Base-by-base conservation (phyloP, 2,329 filamentous ascomycete species). In the Microsporum audouinii region DNA sequence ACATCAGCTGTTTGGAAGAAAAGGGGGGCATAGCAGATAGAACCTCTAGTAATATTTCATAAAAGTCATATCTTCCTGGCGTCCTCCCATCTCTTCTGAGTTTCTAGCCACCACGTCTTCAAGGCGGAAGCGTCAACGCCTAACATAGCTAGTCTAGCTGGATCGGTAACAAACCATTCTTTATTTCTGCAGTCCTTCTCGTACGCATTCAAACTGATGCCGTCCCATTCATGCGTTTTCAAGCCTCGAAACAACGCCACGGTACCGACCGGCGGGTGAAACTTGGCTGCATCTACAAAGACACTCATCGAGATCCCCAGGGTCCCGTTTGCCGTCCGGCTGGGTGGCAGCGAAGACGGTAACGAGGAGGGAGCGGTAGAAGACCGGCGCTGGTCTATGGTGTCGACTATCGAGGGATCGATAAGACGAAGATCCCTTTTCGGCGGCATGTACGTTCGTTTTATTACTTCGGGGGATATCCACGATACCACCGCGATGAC, bases 341-440 rank as follows among this genome's bases (percentile, higher is more conserved):
- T 49, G 8, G 39, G 41, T 10, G n/a, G 39, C 17, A 29, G 10
- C 23, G 57, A 49, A 33, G 41, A 49, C 3, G 34, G 51, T 34
- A 56, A 36, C 17, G 31, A n/a, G 39, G 36, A 33, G 3, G 34
- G 36, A 29, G 61, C 49, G 17, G 23, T 23, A 43, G 27, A 41
- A 3, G 55, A 39, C 4, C 55, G 55, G 7, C 55, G 27, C n/a
- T 33, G 41, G n/a, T 49, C 43, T 31, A 58, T 49, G 33, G 12
- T 58, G 6, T 14, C 2, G 3, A 45, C 49, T 31, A 69, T 65
- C 23, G 65, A 66, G 7, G 65, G 62, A 59, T 71, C 70, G 14
- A 69, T 64, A 41, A 71, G 64, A 33, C 69, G 68, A 57, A 71
- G 59, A 53, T 71, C 68, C 1, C 70, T 68, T 55, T 71, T 71